A percentile compares a stretch with the other conserved stretches of the same genome.
Conservation (phyloP, 1,284 basidiomycete genomes). For the Waitea zeae region DNA sequence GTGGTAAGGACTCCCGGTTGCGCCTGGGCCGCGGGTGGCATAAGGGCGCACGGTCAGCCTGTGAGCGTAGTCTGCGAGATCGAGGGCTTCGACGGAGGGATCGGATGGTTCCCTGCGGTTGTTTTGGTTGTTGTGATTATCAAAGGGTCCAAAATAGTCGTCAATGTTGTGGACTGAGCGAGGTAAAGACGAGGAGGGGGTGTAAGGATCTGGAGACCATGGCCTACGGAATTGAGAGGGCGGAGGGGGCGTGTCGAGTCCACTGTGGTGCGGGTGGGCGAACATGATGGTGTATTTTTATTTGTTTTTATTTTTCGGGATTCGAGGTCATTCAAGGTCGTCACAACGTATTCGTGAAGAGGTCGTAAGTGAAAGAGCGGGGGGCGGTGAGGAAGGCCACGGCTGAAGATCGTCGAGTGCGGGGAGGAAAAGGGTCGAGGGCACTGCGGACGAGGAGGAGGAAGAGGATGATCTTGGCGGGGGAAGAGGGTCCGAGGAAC, state of each 20-base stretch:
- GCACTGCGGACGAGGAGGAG: no score
- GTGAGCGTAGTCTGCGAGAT: conserved; percentile 47
- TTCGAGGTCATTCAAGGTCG: conserved; percentile 1
- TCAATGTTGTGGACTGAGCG: conserved; percentile 4
- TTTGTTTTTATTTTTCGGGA: no score
- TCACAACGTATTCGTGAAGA: not conserved
- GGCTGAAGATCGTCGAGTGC: no score
- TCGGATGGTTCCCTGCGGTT: conserved; percentile 26
- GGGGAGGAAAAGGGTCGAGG: no score
- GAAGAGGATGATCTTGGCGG: no score
- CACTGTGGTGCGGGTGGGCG: conserved; percentile 15
- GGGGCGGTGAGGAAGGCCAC: no score
- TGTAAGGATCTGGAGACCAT: conserved; percentile 48
- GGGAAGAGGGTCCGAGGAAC: no score
- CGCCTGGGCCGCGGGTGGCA: conserved; percentile 9
- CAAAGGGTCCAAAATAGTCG: conserved; percentile 3
- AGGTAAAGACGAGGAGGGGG: conserved; percentile 21
- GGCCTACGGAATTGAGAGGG: conserved; percentile 30
- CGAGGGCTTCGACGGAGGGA: conserved; percentile 46
- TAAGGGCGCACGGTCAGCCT: conserved; percentile 22
- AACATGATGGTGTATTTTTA: no score
- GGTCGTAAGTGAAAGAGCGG: no score
- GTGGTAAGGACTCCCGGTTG: no score
- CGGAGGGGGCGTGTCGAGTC: conserved; percentile 35
- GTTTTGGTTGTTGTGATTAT: conserved; percentile 13